Evolutionary conservation across 2,329 filamentous ascomycete species (phyloP).

Genomic region (Nannizziopsis arthrosporioides): DNA sequence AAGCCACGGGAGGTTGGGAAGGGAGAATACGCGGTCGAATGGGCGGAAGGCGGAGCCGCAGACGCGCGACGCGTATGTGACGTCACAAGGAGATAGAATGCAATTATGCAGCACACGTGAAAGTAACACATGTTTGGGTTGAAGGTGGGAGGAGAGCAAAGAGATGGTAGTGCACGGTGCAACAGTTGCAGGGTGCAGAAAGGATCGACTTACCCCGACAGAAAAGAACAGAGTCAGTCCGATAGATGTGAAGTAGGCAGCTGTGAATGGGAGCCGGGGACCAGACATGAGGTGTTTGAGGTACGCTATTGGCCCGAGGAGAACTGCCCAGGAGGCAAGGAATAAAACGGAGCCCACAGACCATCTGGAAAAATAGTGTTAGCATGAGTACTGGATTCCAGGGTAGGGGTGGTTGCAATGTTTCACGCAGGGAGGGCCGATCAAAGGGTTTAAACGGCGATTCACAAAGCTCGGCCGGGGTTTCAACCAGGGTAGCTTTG

Average conservation of each 20-base stretch:
- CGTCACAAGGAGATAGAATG: slow-evolving; percentile 6
- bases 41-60: not conserved
- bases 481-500: not conserved
- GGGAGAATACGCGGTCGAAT: not conserved
- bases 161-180: slow-evolving; percentile 13
- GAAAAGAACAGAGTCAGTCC: slow-evolving; percentile 82
- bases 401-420: not conserved
- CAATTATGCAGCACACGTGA: slow-evolving; percentile 4
- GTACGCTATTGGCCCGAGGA: slow-evolving; percentile 85
- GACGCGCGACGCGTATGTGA: not conserved
- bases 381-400: not conserved
- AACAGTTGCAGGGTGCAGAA: slow-evolving; percentile 9
- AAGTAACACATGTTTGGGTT: slow-evolving; percentile 6
- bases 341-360: slow-evolving; percentile 84
- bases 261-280: slow-evolving; percentile 79
- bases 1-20: not conserved
- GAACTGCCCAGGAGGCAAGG: slow-evolving; percentile 78
- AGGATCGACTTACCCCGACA: slow-evolving; percentile 60
- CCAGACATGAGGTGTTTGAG: slow-evolving; percentile 72
- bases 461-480: not conserved
- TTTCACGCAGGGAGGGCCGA: not conserved
- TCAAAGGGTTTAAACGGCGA: slow-evolving; percentile 1
- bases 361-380: slow-evolving; percentile 57
- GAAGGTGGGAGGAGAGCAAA: slow-evolving; percentile 9
- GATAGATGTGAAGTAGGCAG: slow-evolving; percentile 90